Evolutionary conservation across 371 early-diverging fungal species (phyloP).

Genomic region (Lichtheimia ramosa): DNA sequence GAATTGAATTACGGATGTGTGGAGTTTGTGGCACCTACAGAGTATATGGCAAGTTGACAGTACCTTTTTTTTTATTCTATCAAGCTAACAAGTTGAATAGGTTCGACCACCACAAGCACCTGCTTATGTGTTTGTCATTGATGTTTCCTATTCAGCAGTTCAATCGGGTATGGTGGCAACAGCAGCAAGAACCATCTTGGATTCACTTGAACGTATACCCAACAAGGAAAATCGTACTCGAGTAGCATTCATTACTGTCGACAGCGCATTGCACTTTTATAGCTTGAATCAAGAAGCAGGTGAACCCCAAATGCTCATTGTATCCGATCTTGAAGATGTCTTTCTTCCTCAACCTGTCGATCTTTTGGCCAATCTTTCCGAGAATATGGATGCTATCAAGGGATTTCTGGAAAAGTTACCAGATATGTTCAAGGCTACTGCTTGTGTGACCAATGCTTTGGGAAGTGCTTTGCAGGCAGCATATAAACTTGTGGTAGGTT

Average conservation of each 20-base stretch:
- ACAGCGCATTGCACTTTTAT: conserved; percentile 88
- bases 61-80: neutral
- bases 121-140: conserved; percentile 89
- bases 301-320: conserved; percentile 93
- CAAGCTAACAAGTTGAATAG: conserved; percentile 14
- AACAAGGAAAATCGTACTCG: conserved; percentile 87
- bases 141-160: conserved; percentile 87
- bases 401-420: conserved; percentile 73
- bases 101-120: conserved; percentile 93
- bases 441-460: conserved; percentile 73
- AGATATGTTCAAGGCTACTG: conserved; percentile 83
- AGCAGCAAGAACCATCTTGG: conserved; percentile 80
- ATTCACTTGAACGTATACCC: conserved; percentile 84
- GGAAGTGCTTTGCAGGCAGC: conserved; percentile 89
- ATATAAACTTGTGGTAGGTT: conserved; percentile 72
- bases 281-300: conserved; percentile 61
- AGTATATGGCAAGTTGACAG: conserved; percentile 31
- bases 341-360: conserved; percentile 86
- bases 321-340: conserved; percentile 87
- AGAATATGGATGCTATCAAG: conserved; percentile 71
- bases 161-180: conserved; percentile 74
- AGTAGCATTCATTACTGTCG: conserved; percentile 90
- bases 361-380: conserved; percentile 83
- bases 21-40: conserved; percentile 78
- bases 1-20: conserved; percentile 73